Percentiles rank a stretch among this genome's conserved stretches.
Conservation (phyloP, 805 yeast species). For the Candida nonsorbophila region DNA sequence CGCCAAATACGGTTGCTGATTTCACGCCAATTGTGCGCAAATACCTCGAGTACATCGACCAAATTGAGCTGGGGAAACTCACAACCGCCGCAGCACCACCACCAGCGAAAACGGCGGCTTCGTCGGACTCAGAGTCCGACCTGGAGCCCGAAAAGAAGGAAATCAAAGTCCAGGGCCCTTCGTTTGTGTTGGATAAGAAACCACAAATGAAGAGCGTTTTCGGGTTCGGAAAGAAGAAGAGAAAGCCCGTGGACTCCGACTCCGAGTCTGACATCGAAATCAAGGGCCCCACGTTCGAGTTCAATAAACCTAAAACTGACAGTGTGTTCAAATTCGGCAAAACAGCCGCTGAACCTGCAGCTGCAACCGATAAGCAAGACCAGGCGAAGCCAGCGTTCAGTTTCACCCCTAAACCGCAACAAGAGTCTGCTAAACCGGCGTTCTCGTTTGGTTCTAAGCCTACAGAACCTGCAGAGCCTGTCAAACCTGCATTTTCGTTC, state of each 20-base stretch:
- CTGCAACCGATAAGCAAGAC: not conserved
- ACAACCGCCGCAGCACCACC: not conserved
- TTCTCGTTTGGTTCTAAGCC: conserved; percentile 3
- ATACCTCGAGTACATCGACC: conserved; percentile 44
- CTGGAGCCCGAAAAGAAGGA: conserved; percentile 18
- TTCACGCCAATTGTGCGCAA: conserved; percentile 52
- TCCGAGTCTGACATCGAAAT: conserved; percentile 55
- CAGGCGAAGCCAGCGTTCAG: not conserved
- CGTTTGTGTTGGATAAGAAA: conserved; percentile 22
- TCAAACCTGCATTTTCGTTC: conserved; percentile 13
- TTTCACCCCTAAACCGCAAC: not conserved
- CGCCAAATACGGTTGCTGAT: conserved; percentile 47
- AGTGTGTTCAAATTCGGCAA: conserved; percentile 21
- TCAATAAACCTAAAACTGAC: conserved; percentile 32
- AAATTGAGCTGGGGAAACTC: not conserved
- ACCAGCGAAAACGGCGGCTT: conserved; percentile 1
- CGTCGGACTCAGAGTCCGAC: conserved; percentile 19
- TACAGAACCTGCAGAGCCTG: conserved; percentile 1
- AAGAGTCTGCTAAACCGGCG: conserved; percentile 1
- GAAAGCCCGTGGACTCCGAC: conserved; percentile 14
- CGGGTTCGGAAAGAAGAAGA: conserved; percentile 28
- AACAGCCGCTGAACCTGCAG: conserved; percentile 3
- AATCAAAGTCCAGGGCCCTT: conserved; percentile 31
- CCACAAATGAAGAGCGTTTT: conserved; percentile 33
- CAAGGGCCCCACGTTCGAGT: conserved; percentile 66